phyloP scores from a whole-genome alignment of 2,329 filamentous ascomycete genomes.

The Elsinoe batatas region DNA sequence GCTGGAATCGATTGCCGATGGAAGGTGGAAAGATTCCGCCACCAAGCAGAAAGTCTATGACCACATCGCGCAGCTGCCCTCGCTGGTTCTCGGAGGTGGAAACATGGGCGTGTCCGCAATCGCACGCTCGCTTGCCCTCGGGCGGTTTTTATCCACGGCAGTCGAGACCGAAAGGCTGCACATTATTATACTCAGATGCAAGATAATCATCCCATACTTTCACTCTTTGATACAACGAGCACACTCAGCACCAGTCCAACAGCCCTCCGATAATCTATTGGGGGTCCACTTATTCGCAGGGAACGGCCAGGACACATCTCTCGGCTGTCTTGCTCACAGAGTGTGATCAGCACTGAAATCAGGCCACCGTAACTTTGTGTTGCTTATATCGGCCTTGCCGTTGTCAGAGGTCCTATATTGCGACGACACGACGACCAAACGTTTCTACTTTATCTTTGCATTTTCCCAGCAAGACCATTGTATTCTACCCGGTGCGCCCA shows the following conservation, averaged over 20 bases:
- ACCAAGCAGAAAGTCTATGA: constrained; percentile 5
- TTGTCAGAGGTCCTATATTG: background rate
- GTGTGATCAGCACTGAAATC: constrained; percentile 1
- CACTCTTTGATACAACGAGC: background rate
- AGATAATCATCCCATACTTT: background rate
- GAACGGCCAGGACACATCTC: background rate
- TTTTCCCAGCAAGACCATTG: background rate
- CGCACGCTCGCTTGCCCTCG: background rate
- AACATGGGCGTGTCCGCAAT: background rate
- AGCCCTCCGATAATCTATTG: background rate
- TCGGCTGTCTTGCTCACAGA: background rate
- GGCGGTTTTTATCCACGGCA: background rate
- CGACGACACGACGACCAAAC: background rate
- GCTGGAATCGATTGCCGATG: background rate
- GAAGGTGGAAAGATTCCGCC: constrained; percentile 1
- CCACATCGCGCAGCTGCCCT: background rate
- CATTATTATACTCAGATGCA: background rate
- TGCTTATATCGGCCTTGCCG: constrained; percentile 12
- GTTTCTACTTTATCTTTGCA: background rate
- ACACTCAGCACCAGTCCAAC: background rate
- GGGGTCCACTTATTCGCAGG: background rate
- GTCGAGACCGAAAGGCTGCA: background rate
- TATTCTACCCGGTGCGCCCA: background rate
- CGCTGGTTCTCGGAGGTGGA: background rate
- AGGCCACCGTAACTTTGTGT: constrained; percentile 10